phyloP scores from a whole-genome alignment of 148 eudicot genomes.

The Pouteria glomerata region DNA sequence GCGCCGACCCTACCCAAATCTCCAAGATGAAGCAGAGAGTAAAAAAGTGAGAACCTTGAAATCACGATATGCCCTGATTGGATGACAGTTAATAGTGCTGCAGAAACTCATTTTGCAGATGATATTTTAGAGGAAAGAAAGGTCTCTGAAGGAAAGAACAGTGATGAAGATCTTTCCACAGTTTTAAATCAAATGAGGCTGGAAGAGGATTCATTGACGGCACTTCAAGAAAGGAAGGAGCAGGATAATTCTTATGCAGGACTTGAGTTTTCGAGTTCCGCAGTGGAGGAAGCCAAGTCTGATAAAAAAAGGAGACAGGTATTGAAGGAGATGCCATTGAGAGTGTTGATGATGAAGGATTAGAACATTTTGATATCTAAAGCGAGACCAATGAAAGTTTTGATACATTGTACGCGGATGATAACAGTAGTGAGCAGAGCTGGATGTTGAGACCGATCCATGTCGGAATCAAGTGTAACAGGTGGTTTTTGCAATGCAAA shows the following conservation, averaged over 20 bases:
- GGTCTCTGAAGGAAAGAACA: conserved; percentile 12
- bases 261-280: neutral
- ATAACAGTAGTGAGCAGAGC: conserved; percentile 87
- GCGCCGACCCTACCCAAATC: no score
- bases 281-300: neutral
- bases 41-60: conserved; percentile 21
- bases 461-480: conserved; percentile 87
- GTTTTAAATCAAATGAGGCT: conserved; percentile 62
- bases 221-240: conserved; percentile 23
- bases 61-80: conserved; percentile 30
- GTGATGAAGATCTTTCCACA: conserved; percentile 43
- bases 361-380: conserved; percentile 37
- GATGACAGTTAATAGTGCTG: conserved; percentile 13
- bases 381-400: conserved; percentile 50
- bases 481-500: conserved; percentile 97
- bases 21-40: conserved; percentile 25
- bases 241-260: conserved; percentile 12
- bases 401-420: conserved; percentile 48
- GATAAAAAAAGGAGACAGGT: conserved; percentile 10
- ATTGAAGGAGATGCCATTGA: conserved; percentile 29
- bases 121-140: conserved; percentile 21
- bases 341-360: conserved; percentile 17
- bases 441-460: conserved; percentile 76
- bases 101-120: conserved; percentile 19
- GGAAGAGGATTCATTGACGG: conserved; percentile 38